These are phyloP conservation scores for Hepatocystis sp. DNA, from an alignment of 169 alveolate genomes.

Conservation along the genomic window DNA sequence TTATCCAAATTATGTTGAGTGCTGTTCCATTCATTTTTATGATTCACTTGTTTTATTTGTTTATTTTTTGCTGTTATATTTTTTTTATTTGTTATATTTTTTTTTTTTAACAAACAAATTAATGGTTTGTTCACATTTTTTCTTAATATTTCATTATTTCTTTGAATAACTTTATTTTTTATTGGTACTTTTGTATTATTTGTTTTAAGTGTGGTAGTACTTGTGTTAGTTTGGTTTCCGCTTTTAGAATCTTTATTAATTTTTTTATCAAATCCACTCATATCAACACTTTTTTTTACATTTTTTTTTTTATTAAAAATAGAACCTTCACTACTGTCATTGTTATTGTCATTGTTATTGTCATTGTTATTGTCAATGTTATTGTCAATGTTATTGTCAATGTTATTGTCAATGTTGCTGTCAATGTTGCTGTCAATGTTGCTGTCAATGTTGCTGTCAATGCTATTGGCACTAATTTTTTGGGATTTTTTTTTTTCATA, in stretches of 20 bases:
- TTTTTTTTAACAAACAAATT: slow-evolving; percentile 49
- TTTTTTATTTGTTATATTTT: slow-evolving; percentile 20
- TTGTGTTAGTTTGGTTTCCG: too few relatives aligned
- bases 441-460: neutral
- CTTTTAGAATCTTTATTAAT: too few relatives aligned
- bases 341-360: neutral
- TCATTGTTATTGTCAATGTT: neutral
- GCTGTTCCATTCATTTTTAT: slow-evolving; percentile 64
- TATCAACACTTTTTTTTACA: neutral
- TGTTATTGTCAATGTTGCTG: too few relatives aligned
- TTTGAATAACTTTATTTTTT: slow-evolving; percentile 53
- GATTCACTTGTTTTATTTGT: slow-evolving; percentile 11
- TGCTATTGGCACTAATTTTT: neutral
- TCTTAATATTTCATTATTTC: slow-evolving; percentile 44
- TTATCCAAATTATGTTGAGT: slow-evolving; percentile 51
- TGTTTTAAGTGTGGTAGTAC: neutral
- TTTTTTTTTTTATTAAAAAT: too few relatives aligned
- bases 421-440: neutral
- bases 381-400: too few relatives aligned
- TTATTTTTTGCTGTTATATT: neutral
- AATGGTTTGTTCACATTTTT: slow-evolving; percentile 39
- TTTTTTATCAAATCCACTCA: too few relatives aligned
- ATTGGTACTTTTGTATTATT: slow-evolving; percentile 2
- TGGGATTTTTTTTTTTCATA: neutral
- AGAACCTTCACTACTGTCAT: neutral